phyloP scores from a whole-genome alignment of 441 rosid species.

The Erysimum pusillum region DNA sequence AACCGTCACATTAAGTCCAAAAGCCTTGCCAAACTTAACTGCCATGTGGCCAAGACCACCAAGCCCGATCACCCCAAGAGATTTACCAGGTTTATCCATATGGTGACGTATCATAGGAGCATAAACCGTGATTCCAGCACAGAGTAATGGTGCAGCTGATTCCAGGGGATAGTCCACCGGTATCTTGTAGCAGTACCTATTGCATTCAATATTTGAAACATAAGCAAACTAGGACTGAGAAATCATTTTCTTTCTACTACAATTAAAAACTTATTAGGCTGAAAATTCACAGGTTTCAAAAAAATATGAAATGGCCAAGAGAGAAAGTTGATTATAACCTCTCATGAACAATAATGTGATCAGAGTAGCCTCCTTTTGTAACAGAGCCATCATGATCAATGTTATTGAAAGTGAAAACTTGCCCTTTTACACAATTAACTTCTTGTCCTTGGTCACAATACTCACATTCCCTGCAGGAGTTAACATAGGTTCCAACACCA shows the following conservation, averaged over 20 bases:
- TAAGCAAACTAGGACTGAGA: neutral
- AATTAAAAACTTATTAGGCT: neutral
- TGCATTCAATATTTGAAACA: neutral
- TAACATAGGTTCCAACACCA: slow-evolving; percentile 91
- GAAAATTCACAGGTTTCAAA: neutral
- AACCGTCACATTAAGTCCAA: slow-evolving; percentile 83
- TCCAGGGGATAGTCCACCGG: slow-evolving; percentile 75
- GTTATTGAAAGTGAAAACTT: slow-evolving; percentile 71
- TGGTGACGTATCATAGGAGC: slow-evolving; percentile 83
- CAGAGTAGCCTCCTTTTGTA: slow-evolving; percentile 93
- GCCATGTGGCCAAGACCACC: slow-evolving; percentile 99
- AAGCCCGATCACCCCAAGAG: slow-evolving; percentile 85
- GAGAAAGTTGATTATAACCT: slow-evolving; percentile 50
- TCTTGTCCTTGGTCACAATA: slow-evolving; percentile 67
- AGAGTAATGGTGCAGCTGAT: slow-evolving; percentile 84
- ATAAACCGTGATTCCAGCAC: slow-evolving; percentile 93
- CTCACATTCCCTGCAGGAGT: slow-evolving; percentile 82
- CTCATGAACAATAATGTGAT: slow-evolving; percentile 76
- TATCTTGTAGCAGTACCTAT: slow-evolving; percentile 85
- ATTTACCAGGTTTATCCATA: slow-evolving; percentile 88
- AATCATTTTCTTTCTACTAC: neutral
- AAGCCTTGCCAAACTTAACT: slow-evolving; percentile 93
- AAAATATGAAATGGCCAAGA: slow-evolving; percentile 1
- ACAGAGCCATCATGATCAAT: slow-evolving; percentile 76
- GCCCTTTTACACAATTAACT: slow-evolving; percentile 62